Evolutionary conservation across 768 basidiomycete species (phyloP).

Genomic region (Rhizopogon vinicolor): DNA sequence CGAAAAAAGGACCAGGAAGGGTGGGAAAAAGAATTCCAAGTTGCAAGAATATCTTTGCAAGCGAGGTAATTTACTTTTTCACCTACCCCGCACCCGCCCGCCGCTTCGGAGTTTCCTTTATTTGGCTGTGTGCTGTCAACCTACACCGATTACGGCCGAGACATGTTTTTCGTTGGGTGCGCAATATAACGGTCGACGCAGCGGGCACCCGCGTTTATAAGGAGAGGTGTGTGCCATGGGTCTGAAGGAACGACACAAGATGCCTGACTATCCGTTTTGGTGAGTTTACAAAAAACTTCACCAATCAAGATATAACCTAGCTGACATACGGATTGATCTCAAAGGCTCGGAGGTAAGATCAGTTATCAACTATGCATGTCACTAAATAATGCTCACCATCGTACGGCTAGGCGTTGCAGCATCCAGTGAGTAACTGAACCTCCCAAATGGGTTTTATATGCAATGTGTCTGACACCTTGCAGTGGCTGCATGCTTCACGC

Average conservation of each 20-base stretch:
- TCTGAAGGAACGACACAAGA: slow-evolving; percentile 11
- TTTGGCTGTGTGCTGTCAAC: too few relatives aligned
- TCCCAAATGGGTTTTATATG: background rate
- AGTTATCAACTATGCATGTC: background rate
- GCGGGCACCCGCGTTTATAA: slow-evolving; percentile 12
- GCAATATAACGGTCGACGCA: background rate
- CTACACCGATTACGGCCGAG: too few relatives aligned
- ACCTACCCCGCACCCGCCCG: too few relatives aligned
- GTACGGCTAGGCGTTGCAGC: slow-evolving; percentile 49
- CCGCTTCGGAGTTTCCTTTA: too few relatives aligned
- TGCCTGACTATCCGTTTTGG: slow-evolving; percentile 29
- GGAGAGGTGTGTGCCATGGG: slow-evolving; percentile 1
- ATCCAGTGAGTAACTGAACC: slow-evolving; percentile 42
- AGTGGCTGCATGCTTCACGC: slow-evolving; percentile 82
- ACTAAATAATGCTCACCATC: slow-evolving; percentile 5
- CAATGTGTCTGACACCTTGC: slow-evolving; percentile 6
- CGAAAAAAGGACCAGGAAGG: too few relatives aligned
- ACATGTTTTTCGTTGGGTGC: too few relatives aligned
- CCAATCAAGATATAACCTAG: background rate
- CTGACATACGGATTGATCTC: slow-evolving; percentile 3
- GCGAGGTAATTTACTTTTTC: too few relatives aligned
- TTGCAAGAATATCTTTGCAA: too few relatives aligned
- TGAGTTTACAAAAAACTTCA: slow-evolving; percentile 9
- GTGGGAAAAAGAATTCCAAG: too few relatives aligned
- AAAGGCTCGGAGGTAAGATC: slow-evolving; percentile 60